A percentile compares a stretch with the other conserved stretches of the same genome.
Evolutionary conservation across 2,329 filamentous ascomycete species (phyloP).

Genomic region (Epichloe bromicola): DNA sequence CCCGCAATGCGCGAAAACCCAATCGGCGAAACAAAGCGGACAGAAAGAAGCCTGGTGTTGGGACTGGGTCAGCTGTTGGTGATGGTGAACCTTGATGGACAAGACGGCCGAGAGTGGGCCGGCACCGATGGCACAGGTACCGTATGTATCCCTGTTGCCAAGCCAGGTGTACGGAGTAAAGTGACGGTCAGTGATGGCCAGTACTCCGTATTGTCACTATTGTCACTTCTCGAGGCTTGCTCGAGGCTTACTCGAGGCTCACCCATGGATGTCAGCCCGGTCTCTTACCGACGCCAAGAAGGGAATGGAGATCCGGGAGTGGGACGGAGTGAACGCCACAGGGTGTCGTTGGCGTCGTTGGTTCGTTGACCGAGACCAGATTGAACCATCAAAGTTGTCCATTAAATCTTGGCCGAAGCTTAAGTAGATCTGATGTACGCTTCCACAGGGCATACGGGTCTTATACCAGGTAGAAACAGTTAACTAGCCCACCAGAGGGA

Average conservation of each 20-base stretch:
- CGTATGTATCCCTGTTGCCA: conserved; percentile 1
- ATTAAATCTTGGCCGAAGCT: neutral
- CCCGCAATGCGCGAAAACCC: neutral
- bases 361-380: neutral
- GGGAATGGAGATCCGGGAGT: neutral
- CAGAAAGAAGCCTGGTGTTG: neutral
- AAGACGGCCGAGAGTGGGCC: neutral
- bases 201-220: neutral
- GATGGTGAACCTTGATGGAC: conserved; percentile 7
- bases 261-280: neutral
- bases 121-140: neutral
- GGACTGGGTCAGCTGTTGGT: neutral
- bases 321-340: too few species aligned
- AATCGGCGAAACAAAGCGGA: neutral
- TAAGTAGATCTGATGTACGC: neutral
- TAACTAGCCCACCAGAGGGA: neutral
- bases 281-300: neutral
- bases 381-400: neutral
- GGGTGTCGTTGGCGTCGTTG: neutral
- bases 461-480: neutral
- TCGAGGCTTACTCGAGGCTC: neutral
- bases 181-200: neutral
- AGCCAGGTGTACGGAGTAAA: neutral
- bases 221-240: too few species aligned
- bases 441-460: neutral